Percentiles rank a stretch among this genome's conserved stretches.
Conservation (phyloP, 179 eudicot species). For the Heliamphora pulchella region DNA sequence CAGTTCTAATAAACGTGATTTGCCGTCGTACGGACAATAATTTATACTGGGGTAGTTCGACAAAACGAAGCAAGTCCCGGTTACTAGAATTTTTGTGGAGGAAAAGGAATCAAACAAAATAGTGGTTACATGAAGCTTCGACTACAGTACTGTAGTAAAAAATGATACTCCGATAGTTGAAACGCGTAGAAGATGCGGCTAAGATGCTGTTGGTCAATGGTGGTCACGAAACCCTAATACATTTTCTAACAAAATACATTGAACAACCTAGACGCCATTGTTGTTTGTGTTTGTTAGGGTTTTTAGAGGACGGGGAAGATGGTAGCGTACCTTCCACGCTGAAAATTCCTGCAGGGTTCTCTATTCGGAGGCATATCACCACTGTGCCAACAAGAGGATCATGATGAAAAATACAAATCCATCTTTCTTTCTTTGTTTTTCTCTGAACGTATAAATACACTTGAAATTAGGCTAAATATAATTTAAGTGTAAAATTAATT, state of each 20-base stretch:
- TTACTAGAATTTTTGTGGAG: too few species aligned
- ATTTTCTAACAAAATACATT: not conserved
- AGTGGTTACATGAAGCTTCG: not conserved
- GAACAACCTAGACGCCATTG: not conserved
- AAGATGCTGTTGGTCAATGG: not conserved
- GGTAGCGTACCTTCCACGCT: slow-evolving; percentile 51
- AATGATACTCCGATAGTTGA: not conserved
- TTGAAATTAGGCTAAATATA: too few species aligned
- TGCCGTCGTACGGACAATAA: too few species aligned
- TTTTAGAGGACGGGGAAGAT: not conserved
- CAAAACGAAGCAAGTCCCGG: too few species aligned
- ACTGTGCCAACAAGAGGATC: not conserved
- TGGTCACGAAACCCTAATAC: not conserved
- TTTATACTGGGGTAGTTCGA: too few species aligned
- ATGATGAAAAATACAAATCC: too few species aligned
- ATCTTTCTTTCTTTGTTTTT: too few species aligned
- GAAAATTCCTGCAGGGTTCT: slow-evolving; percentile 76
- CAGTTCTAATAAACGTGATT: too few species aligned
- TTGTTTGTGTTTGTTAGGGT: too few species aligned
- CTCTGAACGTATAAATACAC: too few species aligned
- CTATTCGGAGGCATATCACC: slow-evolving; percentile 43
- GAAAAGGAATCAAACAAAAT: too few species aligned
- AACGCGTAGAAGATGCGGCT: not conserved
- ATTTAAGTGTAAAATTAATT: too few species aligned
- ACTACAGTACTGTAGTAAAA: not conserved